Conservation (phyloP, 1,284 basidiomycete species). For the Fistulinella staudtii region DNA sequence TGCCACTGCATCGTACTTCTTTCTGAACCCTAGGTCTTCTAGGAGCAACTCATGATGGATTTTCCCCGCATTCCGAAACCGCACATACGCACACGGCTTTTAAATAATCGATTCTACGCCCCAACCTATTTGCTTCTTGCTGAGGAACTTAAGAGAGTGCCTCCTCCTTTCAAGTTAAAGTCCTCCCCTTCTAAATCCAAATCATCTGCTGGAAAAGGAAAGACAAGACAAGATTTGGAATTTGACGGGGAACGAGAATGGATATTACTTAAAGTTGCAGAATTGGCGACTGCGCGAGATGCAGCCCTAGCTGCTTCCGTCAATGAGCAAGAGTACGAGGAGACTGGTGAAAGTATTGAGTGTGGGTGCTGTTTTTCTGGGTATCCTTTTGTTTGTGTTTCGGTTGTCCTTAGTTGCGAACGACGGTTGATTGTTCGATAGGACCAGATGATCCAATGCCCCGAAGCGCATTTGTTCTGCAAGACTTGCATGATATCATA, state of each 20-base stretch:
- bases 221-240: constrained; percentile 38
- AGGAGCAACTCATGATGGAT: constrained; percentile 52
- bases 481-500: constrained; percentile 51
- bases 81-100: constrained; percentile 44
- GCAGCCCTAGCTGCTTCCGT: constrained; percentile 21
- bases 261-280: constrained; percentile 29
- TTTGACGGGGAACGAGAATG: constrained; percentile 48
- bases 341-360: constrained; percentile 58
- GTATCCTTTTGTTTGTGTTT: constrained; percentile 61
- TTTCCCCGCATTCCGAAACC: constrained; percentile 56
- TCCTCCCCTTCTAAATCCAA: no score
- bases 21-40: constrained; percentile 2
- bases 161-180: constrained; percentile 43
- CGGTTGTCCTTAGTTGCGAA: neutral
- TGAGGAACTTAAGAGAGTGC: constrained; percentile 32
- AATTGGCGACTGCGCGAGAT: constrained; percentile 19
- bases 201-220: constrained; percentile 40
- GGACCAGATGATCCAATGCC: constrained; percentile 82
- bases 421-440: constrained; percentile 29
- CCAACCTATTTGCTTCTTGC: constrained; percentile 50
- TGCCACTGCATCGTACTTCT: constrained; percentile 1
- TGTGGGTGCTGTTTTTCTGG: constrained; percentile 80
- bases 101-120: constrained; percentile 50
- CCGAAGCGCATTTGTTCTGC: constrained; percentile 78
- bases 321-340: constrained; percentile 39